Percentiles rank a stretch among this genome's conserved stretches.
Conservation (phyloP, 345 rosid genomes). For the Salix brachista region DNA sequence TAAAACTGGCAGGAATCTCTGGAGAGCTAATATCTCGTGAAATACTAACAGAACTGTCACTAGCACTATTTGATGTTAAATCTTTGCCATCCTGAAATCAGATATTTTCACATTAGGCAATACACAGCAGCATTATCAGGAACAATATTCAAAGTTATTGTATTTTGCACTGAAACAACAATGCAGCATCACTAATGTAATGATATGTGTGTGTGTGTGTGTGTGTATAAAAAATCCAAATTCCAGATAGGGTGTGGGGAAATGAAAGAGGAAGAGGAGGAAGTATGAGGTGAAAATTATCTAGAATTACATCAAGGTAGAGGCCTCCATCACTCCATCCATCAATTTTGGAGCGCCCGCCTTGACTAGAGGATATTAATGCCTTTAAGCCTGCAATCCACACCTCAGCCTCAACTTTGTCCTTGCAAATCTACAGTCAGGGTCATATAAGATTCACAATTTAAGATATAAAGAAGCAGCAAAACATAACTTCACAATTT, state of each 20-base stretch:
- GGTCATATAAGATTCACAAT: constrained; percentile 11
- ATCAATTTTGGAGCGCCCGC: constrained; percentile 91
- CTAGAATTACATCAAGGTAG: constrained; percentile 61
- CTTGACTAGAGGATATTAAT: constrained; percentile 67
- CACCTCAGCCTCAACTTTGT: constrained; percentile 90
- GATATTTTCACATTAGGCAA: constrained; percentile 7
- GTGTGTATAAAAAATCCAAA: not conserved
- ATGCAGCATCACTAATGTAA: not conserved
- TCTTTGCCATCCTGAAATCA: constrained; percentile 80
- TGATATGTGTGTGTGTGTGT: not conserved
- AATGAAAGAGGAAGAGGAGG: not conserved
- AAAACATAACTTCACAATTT: constrained; percentile 7
- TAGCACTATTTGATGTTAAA: constrained; percentile 76
- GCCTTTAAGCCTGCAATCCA: constrained; percentile 85
- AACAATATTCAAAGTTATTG: not conserved
- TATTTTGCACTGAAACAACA: no score
- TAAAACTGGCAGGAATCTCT: constrained; percentile 50
- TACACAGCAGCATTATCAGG: not conserved
- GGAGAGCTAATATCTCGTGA: constrained; percentile 62
- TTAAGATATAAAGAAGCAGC: constrained; percentile 5
- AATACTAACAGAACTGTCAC: constrained; percentile 71
- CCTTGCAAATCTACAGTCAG: constrained; percentile 73
- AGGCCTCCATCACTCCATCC: constrained; percentile 90
- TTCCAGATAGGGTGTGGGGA: not conserved
- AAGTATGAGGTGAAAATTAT: constrained; percentile 1